Base-by-base conservation (phyloP, 441 rosid genomes). In the Erodium trifolium region DNA sequence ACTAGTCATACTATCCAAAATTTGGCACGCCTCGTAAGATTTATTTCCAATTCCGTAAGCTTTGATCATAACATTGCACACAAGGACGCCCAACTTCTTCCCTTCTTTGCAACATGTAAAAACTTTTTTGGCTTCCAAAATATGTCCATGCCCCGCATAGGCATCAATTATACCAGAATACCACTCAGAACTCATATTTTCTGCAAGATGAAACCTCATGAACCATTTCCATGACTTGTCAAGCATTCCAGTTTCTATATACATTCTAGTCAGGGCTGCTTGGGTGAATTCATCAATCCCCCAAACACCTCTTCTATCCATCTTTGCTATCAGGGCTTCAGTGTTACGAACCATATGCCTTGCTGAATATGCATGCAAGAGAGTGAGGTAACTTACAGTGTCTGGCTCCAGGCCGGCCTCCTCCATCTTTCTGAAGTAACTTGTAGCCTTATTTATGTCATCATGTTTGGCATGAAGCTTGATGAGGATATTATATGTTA, bases 161-260 rank as follows among this genome's bases (percentile, higher is more conserved):
- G 91, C 97, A 74, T 90, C 91, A 4, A 93, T 89, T 76, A 84
- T 88, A 35, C 97, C 98, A 47, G 97, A 87, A 74, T 89, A 93
- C 70, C 96, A 84, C 72, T 85, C 90, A 17, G 88, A 82, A 72
- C 87, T 90, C 97, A 90, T 83, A 55, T 72, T 77, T 39, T 97
- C 88, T 0, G 71, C 65, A 74, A 76, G 70, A 78, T 90, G 94
- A 75, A 93, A 90, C 83, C 94, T 83, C 71, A 63, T 73, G 78
- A 93, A 93, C 97, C 96, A 93, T 65, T 79, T 76, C 92, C 96
- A 88, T 41, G 97, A 89, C 76, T 84, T 86, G 78, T 87, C 90
- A 16, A 86, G 85, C 96, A 84, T 80, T 68, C 84, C 86, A 57
- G 89, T 85, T 75, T 85, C 94, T 71, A 87, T 82, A 66, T 86